Evolutionary conservation across 257 asterid genomes (phyloP), one percentile per base, ranked within the genome.

Genomic region (Petunia axillaris): DNA sequence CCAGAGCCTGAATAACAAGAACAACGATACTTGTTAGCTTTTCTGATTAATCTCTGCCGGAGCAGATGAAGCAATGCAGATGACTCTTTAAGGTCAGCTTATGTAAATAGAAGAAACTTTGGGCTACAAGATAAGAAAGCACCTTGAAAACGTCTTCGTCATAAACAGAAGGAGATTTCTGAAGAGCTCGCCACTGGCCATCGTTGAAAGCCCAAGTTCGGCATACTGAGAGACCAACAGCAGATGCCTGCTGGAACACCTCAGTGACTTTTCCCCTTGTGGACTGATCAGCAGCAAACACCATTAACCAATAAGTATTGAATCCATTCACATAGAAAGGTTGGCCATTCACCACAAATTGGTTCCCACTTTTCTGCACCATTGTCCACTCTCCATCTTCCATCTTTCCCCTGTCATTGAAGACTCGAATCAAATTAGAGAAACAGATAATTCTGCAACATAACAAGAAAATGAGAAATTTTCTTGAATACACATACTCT

Each of bases 121-220:
- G 36, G 43, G 68, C 41, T 52, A 60, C 6, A 77, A 6, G 74
- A 77, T 25, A 60, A 15, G 44, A 2, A 10, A 55, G 13, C 14
- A 91, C 98, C 97, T 94, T 83, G 83, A 94, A 94, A 66, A 91
- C 95, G 6, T 87, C 80, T 79, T 94, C 97, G 43, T 94, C 98
- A 64, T 94, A 94, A 75, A 91, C 89, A 41, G 88, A 81, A 36
- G 97, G 98, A 8, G 97, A 81, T 64, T 80, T 89, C 89, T 94
- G 98, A 75, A 95, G 97, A 67, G 98, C 98, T 66, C 96, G 86
- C 98, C 98, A 95, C 74, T 93, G 98, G 40, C 94, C 99, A 79
- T 95, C 98, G 10, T 95, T 95, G 86, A 95, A 95, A 57, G 97
- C 99, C 99, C 99, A 95, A 1, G 99, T 95, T 78, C 99, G 85